Evolutionary conservation across 306 rosid species (phyloP).

Genomic region (Castanea mollissima): DNA sequence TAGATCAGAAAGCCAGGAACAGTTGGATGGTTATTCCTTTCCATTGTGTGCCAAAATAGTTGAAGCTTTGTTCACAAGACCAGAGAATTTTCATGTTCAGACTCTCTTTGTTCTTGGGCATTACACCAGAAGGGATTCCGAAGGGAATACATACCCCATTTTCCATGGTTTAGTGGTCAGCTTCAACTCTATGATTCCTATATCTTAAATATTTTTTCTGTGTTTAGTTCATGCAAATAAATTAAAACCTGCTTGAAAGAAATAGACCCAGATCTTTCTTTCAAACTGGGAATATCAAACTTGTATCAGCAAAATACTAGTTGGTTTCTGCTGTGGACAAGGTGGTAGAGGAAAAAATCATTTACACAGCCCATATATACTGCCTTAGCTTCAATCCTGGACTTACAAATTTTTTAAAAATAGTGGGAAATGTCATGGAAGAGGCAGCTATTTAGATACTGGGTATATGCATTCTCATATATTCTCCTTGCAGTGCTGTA

Average conservation of each 20-base stretch:
- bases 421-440: not conserved
- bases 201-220: not conserved
- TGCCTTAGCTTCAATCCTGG: not conserved
- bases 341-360: not conserved
- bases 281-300: not conserved
- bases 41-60: conserved; percentile 68
- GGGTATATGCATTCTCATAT: not conserved
- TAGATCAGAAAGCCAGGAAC: conserved; percentile 28
- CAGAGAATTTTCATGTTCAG: conserved; percentile 66
- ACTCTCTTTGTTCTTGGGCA: conserved; percentile 75
- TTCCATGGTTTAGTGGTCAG: conserved; percentile 74
- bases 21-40: conserved; percentile 56
- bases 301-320: not conserved
- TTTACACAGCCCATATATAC: not conserved
- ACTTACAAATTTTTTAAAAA: not conserved
- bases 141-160: conserved; percentile 54
- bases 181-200: conserved; percentile 20
- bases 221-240: conserved; percentile 10
- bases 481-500: not conserved
- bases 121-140: conserved; percentile 67
- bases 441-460: not conserved
- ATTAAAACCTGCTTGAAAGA: not conserved
- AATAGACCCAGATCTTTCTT: not conserved
- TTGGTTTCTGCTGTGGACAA: not conserved
- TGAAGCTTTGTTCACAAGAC: conserved; percentile 48